Evolutionary conservation across 345 rosid genomes (phyloP), one percentile per base, ranked within the genome.

Genomic region (Lepidium didymum): DNA sequence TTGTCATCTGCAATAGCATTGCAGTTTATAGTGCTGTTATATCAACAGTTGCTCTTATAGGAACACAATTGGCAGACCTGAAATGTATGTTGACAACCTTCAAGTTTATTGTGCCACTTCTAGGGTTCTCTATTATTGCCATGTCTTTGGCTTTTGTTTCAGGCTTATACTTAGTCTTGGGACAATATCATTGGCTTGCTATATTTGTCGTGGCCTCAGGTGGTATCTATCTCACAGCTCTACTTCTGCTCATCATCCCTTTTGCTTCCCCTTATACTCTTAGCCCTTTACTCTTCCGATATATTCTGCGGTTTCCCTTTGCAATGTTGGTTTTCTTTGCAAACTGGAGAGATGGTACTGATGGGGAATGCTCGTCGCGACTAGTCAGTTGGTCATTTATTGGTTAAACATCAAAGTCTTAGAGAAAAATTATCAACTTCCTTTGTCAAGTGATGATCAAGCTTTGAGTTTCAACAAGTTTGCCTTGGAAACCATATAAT

Each of bases 1-100:
- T 70, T 6, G 49, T 70, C 58, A 27, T 60, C 59, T 70, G 68
- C 68, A 70, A 70, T 21, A 58, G 67, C 59, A 47, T 60, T 12
- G 50, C 74, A 4, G 51, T 60, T 1, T 60, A 70, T 52, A 18
- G 33, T 53, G 58, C 60, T 13, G 67, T 70, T 51, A 46, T 70
- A 40, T 29, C 56, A 1, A 40, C 66, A 5, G 74, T 68, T 35
- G 56, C 73, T 38, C 73, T 68, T 35, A 67, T 67, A 34, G 61
- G 72, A 35, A 56, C 72, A 27, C 72, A 67, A 31, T 2, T 67
- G 44, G 72, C 62, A 27, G 72, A 67, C 62, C 29, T 67, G 42
- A 67, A 67, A 40, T 63, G 68, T 45, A 49, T 37, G 56, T 23
- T 63, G 35, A 51, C 69, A 16, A 51, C 69, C 5, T 64, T 64